Evolutionary conservation across 768 basidiomycete genomes (phyloP).

Genomic region (Pleurotus platypus): DNA sequence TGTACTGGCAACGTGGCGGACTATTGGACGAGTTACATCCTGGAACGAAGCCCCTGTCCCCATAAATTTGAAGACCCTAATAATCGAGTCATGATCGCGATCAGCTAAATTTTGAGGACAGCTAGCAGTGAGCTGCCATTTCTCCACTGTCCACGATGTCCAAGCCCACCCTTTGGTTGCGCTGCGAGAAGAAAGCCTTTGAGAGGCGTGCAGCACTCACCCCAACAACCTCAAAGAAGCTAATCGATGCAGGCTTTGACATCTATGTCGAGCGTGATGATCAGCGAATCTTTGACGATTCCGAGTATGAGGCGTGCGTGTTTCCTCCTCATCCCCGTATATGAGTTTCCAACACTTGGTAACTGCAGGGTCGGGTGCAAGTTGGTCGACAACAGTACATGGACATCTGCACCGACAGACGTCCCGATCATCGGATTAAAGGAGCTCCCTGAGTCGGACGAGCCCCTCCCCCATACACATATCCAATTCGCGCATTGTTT

Average conservation of each 20-base stretch:
- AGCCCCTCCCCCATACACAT: constrained; percentile 88
- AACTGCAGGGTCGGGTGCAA: constrained; percentile 78
- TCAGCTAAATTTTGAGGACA: constrained; percentile 11
- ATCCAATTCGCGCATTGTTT: constrained; percentile 99
- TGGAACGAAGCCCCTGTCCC: neutral
- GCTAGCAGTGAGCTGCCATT: constrained; percentile 10
- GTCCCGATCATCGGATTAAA: constrained; percentile 93
- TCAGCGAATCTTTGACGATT: constrained; percentile 91
- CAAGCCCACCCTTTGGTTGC: constrained; percentile 74
- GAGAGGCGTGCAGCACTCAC: constrained; percentile 92
- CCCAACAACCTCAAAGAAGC: constrained; percentile 82
- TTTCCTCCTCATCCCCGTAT: constrained; percentile 1
- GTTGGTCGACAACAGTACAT: constrained; percentile 83
- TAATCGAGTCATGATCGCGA: constrained; percentile 3
- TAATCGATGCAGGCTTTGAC: constrained; percentile 87
- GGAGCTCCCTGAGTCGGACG: constrained; percentile 82
- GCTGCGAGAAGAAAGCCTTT: constrained; percentile 95
- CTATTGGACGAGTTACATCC: neutral
- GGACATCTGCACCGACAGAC: constrained; percentile 74
- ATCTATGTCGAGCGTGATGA: constrained; percentile 91
- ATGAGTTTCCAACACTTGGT: constrained; percentile 4
- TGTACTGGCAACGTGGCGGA: neutral
- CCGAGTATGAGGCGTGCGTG: constrained; percentile 88
- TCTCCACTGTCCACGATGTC: constrained; percentile 35
- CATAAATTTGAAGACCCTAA: neutral